Evolutionary conservation across 768 basidiomycete species (phyloP), one percentile per base, ranked within the genome.

Genomic region (Boletus pseudopeckii): DNA sequence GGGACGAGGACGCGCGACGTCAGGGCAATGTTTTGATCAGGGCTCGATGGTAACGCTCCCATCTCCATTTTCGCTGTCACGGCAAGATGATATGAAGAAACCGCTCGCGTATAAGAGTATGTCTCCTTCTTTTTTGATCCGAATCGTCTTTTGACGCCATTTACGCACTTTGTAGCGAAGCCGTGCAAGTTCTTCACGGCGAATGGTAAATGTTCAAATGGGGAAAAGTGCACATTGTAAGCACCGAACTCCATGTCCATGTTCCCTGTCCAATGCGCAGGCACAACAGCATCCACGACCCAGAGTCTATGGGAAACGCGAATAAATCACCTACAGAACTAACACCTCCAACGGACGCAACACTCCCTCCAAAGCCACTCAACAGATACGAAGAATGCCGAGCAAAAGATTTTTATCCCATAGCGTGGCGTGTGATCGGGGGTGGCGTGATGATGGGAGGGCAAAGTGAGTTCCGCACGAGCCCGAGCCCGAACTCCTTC

Each of bases 391-490:
- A 77, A 40, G 74, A 75, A 32, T 71, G 65, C 56, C 68, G 62
- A 39, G 68, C 74, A 61, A 82, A 71, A 56, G 77, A 77, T 53
- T 85, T 74, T 65, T 84, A 81, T 59, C 86, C 86, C 26, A 76
- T 90, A 43, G 76, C 79, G 5, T 90, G 88, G 88, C 77, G 88
- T 40, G 86, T 90, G 13, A 85, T 90, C 47, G 86, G 88, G 0
- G 88, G 88, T 14, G 88, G 88, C 4, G 88, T 89, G n/a, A 76
- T 80, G 68, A 77, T 89, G 75, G 79, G 77, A 55, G 80, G 69
- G 14, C 55, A 62, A 13, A 53, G 69, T 70, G 55, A 59, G 68
- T 62, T n/a, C 5, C 17, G 45, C 26, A 51, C 28, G 37, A 3
- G 28, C n/a, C 28, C 6, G 18, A 14, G 30, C 20, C 3, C 24